A percentile compares a stretch with the other conserved stretches of the same genome.
Evolutionary conservation across 2,329 filamentous ascomycete genomes (phyloP).

Genomic region (Alternaria infectoria): DNA sequence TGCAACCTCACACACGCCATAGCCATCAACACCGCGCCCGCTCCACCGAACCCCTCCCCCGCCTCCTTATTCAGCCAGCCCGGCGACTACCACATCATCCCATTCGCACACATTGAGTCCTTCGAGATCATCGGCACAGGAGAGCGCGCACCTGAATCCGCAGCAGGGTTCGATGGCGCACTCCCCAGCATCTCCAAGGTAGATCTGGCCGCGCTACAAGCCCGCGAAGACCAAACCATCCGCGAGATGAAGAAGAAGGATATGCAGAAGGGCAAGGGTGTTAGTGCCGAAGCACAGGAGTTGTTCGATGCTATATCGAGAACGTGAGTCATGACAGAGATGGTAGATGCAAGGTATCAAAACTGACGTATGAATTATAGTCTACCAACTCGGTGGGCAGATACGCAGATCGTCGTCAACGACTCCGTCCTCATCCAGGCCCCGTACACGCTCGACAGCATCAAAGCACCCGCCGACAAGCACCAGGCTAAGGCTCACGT

Average conservation of each 20-base stretch:
- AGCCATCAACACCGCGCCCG: constrained; percentile 63
- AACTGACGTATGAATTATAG: constrained; percentile 28
- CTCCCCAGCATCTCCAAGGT: constrained; percentile 57
- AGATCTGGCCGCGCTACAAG: constrained; percentile 61
- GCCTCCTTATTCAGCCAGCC: constrained; percentile 48
- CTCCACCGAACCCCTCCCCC: constrained; percentile 52
- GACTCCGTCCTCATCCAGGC: constrained; percentile 65
- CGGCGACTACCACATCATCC: constrained; percentile 66
- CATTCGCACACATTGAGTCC: constrained; percentile 63
- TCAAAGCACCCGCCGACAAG: constrained; percentile 54
- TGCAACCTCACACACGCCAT: constrained; percentile 67
- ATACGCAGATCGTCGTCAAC: constrained; percentile 64
- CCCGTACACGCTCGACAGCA: constrained; percentile 65
- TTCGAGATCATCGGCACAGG: constrained; percentile 59
- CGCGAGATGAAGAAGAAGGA: constrained; percentile 63
- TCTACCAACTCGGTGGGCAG: constrained; percentile 65
- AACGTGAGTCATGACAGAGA: constrained; percentile 51
- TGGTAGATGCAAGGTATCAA: background rate
- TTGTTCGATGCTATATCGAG: constrained; percentile 67
- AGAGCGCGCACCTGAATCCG: constrained; percentile 43
- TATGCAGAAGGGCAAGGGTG: constrained; percentile 65
- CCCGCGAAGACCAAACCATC: constrained; percentile 63
- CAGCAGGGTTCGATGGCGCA: constrained; percentile 53
- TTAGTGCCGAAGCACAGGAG: constrained; percentile 66
- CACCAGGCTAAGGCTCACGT: constrained; percentile 51